Conservation (phyloP, 78 protist genomes). For the Tieghemostelium lacteum region DNA sequence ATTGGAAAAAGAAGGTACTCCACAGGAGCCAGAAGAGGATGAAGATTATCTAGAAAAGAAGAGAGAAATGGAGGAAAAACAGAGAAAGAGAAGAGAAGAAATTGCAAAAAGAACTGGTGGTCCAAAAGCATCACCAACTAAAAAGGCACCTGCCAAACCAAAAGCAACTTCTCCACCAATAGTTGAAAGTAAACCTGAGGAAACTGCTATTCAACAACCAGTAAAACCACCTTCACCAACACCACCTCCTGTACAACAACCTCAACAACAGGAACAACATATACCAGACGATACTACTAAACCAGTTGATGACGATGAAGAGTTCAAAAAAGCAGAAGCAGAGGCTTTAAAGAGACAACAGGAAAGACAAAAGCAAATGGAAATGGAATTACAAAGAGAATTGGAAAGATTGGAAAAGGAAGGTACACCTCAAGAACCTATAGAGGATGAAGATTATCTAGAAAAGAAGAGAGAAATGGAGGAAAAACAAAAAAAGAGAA, state of each 20-base stretch:
- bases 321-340: constrained; percentile 1
- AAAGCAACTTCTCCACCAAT: constrained; percentile 7
- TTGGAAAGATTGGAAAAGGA: constrained; percentile 39
- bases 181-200: not conserved
- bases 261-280: not conserved
- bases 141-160: not conserved
- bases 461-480: constrained; percentile 9
- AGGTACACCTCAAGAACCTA: not conserved
- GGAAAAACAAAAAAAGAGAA: constrained; percentile 12
- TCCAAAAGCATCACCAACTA: too few relatives aligned
- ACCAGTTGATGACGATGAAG: constrained; percentile 1
- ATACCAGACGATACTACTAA: not conserved
- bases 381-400: constrained; percentile 20
- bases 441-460: constrained; percentile 7
- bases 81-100: not conserved
- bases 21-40: not conserved
- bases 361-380: constrained; percentile 30
- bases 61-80: constrained; percentile 30
- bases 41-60: constrained; percentile 4
- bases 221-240: not conserved
- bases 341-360: constrained; percentile 24
- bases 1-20: constrained; percentile 16
- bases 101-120: not conserved
- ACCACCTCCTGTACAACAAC: not conserved
- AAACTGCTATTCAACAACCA: not conserved